Base-by-base conservation (phyloP, 768 basidiomycete species). In the Pulveroboletus sp. region DNA sequence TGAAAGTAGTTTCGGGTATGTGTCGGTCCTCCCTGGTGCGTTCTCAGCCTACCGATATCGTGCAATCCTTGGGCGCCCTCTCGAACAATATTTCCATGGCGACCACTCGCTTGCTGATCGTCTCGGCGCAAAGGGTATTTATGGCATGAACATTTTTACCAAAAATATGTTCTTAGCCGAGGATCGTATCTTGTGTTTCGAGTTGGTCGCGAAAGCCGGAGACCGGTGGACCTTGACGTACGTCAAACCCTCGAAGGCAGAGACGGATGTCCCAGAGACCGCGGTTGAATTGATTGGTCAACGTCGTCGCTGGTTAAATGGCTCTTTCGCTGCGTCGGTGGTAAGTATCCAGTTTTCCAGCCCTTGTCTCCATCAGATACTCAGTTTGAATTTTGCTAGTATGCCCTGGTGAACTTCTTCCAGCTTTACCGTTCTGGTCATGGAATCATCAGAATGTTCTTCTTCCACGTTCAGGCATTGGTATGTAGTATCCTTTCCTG, bases 171-270 rank as follows among this genome's bases (percentile, higher is more conserved):
- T 83, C 73, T 71, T 89, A 63, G 92, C 92, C 49, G 93, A 94
- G 71, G 93, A 95, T 75, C 90, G 94, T 75, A 97, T 97, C 57
- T 78, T 97, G 26, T 97, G 94, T 71, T 98, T 97, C 70, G 94
- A 98, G 67, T 76, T 98, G 46, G 93, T 94, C 18, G 93, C 94
- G 10, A 98, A 97, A 69, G 83, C 80, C 1, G 78, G 79, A 38
- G 89, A 91, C 56, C 74, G 78, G 53, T 98, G 95, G 95, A 89
- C 86, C 2, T 72, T 98, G 61, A 82, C 81, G 13, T 89, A 89
- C 58, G 94, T 98, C 63, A 96, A 98, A 69, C 91, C 93, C 10
- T 89, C 87, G 61, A 97, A 94, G 65, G 93, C 93, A 11, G 93
- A 94, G 71, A 95, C 93, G 0, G 93, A 94, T 73, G 93, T 95